A percentile compares a stretch with the other conserved stretches of the same genome.
phyloP scores from a whole-genome alignment of 164 flowering plant genomes.

The Annona squamosa region DNA sequence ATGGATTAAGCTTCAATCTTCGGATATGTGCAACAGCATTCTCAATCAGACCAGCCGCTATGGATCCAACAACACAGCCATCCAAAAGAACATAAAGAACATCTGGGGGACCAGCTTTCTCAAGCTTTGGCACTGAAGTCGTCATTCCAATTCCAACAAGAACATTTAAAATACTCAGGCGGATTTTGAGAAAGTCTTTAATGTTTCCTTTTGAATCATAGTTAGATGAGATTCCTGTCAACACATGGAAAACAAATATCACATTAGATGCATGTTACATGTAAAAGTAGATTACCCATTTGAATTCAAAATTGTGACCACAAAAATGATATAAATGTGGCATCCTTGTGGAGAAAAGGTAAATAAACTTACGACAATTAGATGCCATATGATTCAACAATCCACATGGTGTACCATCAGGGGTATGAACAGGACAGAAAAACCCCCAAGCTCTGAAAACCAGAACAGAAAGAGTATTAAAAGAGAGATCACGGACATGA shows the following conservation, averaged over 20 bases:
- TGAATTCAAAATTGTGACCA: neutral
- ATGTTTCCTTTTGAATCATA: conserved; percentile 62
- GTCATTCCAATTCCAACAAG: conserved; percentile 67
- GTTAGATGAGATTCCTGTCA: conserved; percentile 70
- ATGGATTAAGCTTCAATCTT: conserved; percentile 48
- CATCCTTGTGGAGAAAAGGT: neutral
- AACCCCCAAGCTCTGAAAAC: conserved; percentile 86
- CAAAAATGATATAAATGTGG: neutral
- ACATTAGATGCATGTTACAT: neutral
- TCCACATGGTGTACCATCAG: conserved; percentile 98
- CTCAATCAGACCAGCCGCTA: conserved; percentile 42
- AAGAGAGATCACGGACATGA: neutral
- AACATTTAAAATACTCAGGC: conserved; percentile 38
- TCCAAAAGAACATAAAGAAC: conserved; percentile 69
- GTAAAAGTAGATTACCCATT: neutral
- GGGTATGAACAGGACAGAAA: conserved; percentile 97
- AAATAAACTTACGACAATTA: conserved; percentile 62
- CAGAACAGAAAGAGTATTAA: neutral
- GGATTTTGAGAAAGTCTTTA: conserved; percentile 47
- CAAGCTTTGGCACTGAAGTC: conserved; percentile 63
- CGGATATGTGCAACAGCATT: conserved; percentile 63
- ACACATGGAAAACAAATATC: neutral
- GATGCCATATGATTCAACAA: conserved; percentile 81
- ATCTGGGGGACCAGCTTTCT: conserved; percentile 68
- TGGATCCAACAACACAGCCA: conserved; percentile 73